Base-by-base conservation (phyloP, 1,284 basidiomycete genomes). In the Leccinum griseonigrum region DNA sequence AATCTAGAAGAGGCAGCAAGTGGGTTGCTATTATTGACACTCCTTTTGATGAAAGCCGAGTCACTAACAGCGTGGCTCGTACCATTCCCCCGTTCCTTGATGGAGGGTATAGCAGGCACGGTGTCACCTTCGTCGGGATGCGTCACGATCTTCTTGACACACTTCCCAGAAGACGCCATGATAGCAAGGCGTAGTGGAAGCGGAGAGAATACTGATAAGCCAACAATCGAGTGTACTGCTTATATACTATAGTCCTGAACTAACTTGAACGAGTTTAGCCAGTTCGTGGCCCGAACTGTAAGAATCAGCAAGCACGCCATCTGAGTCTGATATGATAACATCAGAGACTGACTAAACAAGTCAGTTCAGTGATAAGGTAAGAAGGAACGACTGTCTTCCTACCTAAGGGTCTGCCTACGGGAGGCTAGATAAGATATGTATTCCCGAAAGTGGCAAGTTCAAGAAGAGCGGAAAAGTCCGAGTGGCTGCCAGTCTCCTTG, bases 81-180 rank as follows among this genome's bases (percentile, higher is more conserved):
- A 64, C 83, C 69, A 10, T 64, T 65, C 46, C 16, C 16, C 26
- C 77, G 70, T 48, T 74, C 70, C n/a, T 68, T 69, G 52, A 85
- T 75, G 36, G 80, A 78, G 26, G 86, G 82, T 56, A 90, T 76
- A 52, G 85, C 78, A 18, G 86, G 83, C 2, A 86, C 80, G 22
- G 22, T 22, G 3, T 72, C 70, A 5, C 85, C 77, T 55, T 91
- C 43, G 18, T 46, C 87, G 13, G 86, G 85, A 67, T 87, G 80
- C 10, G 78, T 83, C 57, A 92, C 79, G 52, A 85, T 65, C 55
- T 79, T 81, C 75, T 90, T 90, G 32, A 80, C 65, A n/a, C 83
- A 85, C 29, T 76, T 77, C 31, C 76, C 77, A 56, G 76, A 75
- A 57, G 75, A 72, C 59, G 79, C 68, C 81, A 83, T 84, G 28